Evolutionary conservation across 2,329 filamentous ascomycete genomes (phyloP), one percentile per base, ranked within the genome.

Genomic region (Alternaria longipes): DNA sequence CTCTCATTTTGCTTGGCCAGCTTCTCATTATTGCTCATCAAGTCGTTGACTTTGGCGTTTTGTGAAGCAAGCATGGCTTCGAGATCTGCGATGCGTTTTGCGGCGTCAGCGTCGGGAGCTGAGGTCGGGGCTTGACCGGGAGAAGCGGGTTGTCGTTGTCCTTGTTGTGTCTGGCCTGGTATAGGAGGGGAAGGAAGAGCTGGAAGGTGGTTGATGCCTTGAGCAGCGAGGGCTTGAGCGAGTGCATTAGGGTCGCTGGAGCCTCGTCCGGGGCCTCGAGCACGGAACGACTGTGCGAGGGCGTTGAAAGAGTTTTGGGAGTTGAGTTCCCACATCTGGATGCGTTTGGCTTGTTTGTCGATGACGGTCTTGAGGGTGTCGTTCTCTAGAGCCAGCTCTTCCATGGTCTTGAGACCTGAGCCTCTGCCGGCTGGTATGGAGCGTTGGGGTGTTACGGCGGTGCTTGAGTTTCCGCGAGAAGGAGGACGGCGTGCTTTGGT

Each of bases 281-380:
- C 83, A 80, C 66, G 84, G 81, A 70, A 89, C 68, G 92, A 97
- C 76, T 97, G 93, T 14, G 94, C 92, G 34, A 98, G 85, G 3
- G 93, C 92, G 80, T 94, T 87, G 54, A 91, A 92, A 38, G 91
- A 94, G 65, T 90, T 93, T 79, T 98, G 95, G 0, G 93, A 93
- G 70, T 92, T 94, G 40, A 93, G 90, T 79, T 99, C 94, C 81
- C 97, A 99, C 64, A 93, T 91, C 71, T 95, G 91, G n/a, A 99
- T 86, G 0, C 94, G 88, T 70, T 91, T 92, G 64, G 91, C 92
- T 36, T 97, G 86, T 51, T 92, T 93, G 78, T 98, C 94, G 8
- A 97, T 87, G 69, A 93, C 89, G 59, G 91, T 87, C 72, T 95
- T 94, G 52, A 98, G 85, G 9, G 91, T 91, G 64, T 91, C 87